Base-by-base conservation (phyloP, 2,329 filamentous ascomycete species). In the Sarocladium strictum region DNA sequence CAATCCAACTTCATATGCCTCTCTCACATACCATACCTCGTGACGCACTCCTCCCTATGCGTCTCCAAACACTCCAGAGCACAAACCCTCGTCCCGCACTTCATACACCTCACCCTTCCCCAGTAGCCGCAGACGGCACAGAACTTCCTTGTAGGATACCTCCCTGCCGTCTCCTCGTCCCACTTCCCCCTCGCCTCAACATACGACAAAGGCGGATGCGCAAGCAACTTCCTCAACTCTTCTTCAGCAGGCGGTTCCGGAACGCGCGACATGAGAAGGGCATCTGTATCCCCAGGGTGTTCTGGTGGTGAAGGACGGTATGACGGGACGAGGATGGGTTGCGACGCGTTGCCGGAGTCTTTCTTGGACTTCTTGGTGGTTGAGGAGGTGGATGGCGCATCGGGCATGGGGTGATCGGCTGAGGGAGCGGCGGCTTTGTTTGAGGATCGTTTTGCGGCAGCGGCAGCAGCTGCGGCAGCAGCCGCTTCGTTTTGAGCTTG, bases 51-150 rank as follows among this genome's bases (percentile, higher is more conserved):
- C 67, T 89, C 86, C 54, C 84, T 79, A 67, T 93, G 89, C 58
- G 79, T 76, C 63, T 84, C 83, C 62, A 90, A 76, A 63, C 89
- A 92, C 56, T 89, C 85, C 60, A 92, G 68, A 37, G 87, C 87
- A 67, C 89, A 93, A n/a, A 89, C 84, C 62, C 85, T 77, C 45
- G 80, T 81, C n/a, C 87, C 87, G 69, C 89, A 93, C 72, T 87
- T 89, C 67, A 85, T 79, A 71, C 89, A 93, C 68, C 79, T 80
- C 45, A 90, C 84, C 38, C 84, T 75, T 2, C 88, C 89, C 88
- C 89, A 92, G 69, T 91, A 92, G 14, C 89, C 89, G 65, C 89
- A 93, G 29, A 90, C 83, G 65, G 86, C 86, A 69, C 89, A 93
- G 67, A 92, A 93, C 33, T 74, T 72, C 56, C 87, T 76, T 47